Percentiles rank a stretch among this genome's conserved stretches.
phyloP scores from a whole-genome alignment of 2,329 filamentous ascomycete species.

The Drechslerella coelobrocha region DNA sequence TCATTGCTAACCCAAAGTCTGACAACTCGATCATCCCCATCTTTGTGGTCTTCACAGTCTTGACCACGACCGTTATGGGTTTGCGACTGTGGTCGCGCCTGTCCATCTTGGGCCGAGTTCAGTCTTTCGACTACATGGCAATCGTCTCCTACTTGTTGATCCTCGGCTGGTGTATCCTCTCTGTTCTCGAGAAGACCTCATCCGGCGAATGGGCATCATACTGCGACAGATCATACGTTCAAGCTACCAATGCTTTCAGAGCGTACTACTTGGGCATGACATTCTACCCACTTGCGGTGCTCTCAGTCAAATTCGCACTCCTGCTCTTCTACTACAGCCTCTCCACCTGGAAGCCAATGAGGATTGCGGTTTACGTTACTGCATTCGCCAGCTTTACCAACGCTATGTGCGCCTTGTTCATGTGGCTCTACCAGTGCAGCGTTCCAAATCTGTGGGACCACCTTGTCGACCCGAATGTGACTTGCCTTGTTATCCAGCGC shows the following conservation, averaged over 20 bases:
- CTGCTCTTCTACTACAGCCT: constrained; percentile 45
- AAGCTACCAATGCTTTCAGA: constrained; percentile 1
- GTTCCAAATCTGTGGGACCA: constrained; percentile 46
- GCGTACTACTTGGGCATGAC: constrained; percentile 47
- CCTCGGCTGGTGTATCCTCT: constrained; percentile 35
- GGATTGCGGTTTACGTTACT: constrained; percentile 43
- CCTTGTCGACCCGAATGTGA: constrained; percentile 42
- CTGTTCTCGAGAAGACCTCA: constrained; percentile 38
- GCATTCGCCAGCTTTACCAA: constrained; percentile 40
- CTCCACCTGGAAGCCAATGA: constrained; percentile 47
- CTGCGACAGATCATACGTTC: constrained; percentile 43
- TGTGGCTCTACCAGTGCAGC: constrained; percentile 50
- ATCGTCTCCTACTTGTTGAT: constrained; percentile 34
- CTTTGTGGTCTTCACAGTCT: constrained; percentile 43
- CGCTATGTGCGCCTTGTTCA: constrained; percentile 43
- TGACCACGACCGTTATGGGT: constrained; percentile 44
- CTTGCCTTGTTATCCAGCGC: constrained; percentile 22
- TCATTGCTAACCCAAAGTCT: constrained; percentile 24
- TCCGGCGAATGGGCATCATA: constrained; percentile 33
- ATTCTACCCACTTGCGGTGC: constrained; percentile 45
- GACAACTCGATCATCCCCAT: constrained; percentile 43
- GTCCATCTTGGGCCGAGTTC: constrained; percentile 44
- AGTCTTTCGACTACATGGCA: constrained; percentile 47
- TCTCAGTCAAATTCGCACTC: constrained; percentile 46
- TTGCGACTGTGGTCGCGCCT: constrained; percentile 45